These are phyloP conservation scores for Aristolochia contorta DNA, from an alignment of 164 flowering plant species.

Conservation along the genomic window DNA sequence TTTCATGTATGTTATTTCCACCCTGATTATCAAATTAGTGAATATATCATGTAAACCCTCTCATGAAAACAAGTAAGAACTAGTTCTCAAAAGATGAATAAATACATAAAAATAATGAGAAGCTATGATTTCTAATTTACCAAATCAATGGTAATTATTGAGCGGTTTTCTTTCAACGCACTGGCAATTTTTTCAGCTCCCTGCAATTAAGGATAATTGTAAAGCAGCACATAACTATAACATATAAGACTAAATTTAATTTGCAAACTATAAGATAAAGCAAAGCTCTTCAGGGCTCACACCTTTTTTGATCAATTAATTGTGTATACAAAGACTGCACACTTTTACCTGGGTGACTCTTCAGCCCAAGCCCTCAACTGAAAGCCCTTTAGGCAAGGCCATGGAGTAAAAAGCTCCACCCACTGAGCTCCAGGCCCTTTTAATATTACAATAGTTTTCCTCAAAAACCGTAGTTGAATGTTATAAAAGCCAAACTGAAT, in stretches of 20 bases:
- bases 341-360: too few relatives aligned
- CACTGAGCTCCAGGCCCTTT: too few relatives aligned
- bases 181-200: constrained; percentile 87
- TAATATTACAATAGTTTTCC: too few relatives aligned
- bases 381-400: too few relatives aligned
- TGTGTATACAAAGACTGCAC: too few relatives aligned
- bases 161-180: constrained; percentile 74
- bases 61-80: background rate
- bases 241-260: background rate
- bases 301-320: too few relatives aligned
- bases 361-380: too few relatives aligned
- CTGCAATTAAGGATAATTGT: constrained; percentile 20
- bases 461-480: too few relatives aligned
- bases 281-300: too few relatives aligned
- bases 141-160: constrained; percentile 63
- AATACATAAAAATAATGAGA: background rate
- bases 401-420: too few relatives aligned
- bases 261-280: too few relatives aligned
- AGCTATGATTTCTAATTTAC: constrained; percentile 25
- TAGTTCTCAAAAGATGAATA: background rate
- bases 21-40: constrained; percentile 36
- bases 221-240: background rate
- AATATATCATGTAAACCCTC: background rate
- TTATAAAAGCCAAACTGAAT: too few relatives aligned
- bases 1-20: constrained; percentile 85